A percentile compares a stretch with the other conserved stretches of the same genome.
Evolutionary conservation across 2,329 filamentous ascomycete genomes (phyloP).

Genomic region (Cladosporium sphaerospermum): DNA sequence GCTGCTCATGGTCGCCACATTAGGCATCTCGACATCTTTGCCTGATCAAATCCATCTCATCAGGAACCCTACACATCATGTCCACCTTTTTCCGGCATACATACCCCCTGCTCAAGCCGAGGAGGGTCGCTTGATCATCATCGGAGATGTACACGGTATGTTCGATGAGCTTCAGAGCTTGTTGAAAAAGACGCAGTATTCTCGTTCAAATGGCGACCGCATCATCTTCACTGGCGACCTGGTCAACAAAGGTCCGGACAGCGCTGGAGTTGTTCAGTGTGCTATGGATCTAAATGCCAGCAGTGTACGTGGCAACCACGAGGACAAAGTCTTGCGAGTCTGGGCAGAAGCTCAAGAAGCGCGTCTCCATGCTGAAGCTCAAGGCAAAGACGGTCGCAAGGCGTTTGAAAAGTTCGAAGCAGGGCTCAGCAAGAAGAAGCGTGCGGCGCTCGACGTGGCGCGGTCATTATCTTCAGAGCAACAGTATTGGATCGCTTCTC

Average conservation of each 20-base stretch:
- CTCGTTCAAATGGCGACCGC: not conserved
- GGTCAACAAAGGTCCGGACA: conserved; percentile 7
- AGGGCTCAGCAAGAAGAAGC: not conserved
- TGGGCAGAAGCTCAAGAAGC: conserved; percentile 3
- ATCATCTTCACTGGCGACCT: conserved; percentile 6
- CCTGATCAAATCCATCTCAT: conserved; percentile 1
- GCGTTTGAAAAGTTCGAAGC: conserved; percentile 1
- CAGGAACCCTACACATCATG: conserved; percentile 1
- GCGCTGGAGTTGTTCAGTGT: conserved; percentile 3
- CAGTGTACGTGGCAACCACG: conserved; percentile 11
- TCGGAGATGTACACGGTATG: conserved; percentile 10
- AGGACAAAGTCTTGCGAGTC: conserved; percentile 9
- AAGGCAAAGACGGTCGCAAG: conserved; percentile 5
- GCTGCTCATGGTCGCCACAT: not conserved
- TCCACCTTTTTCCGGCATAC: not conserved
- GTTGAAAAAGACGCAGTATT: not conserved
- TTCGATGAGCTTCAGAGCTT: not conserved
- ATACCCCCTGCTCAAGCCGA: not conserved
- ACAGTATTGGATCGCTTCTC: not conserved
- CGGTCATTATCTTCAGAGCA: not conserved
- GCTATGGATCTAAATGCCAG: conserved; percentile 8
- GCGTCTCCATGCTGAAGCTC: not conserved
- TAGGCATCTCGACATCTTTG: not conserved
- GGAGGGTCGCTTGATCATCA: not conserved
- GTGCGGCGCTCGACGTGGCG: not conserved